phyloP scores from a whole-genome alignment of 345 rosid genomes.

The Citrus hindsii region DNA sequence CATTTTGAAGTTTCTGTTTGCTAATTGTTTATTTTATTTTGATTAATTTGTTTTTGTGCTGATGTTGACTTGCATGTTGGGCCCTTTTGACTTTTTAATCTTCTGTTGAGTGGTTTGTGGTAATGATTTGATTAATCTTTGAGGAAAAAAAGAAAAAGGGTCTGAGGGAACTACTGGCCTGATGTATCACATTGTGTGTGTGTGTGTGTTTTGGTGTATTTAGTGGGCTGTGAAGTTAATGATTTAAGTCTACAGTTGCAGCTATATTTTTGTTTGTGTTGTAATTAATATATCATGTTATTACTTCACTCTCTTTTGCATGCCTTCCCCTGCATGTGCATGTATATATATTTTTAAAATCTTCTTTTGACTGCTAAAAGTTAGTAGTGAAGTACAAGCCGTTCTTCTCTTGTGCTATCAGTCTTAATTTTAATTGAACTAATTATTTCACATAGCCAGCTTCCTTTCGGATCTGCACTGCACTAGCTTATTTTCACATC shows the following conservation, averaged over 20 bases:
- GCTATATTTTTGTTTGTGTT: background rate
- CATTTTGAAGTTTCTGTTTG: background rate
- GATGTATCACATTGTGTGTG: background rate
- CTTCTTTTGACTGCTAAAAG: background rate
- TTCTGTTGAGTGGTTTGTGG: background rate
- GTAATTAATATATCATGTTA: background rate
- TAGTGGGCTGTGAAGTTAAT: background rate
- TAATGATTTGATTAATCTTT: background rate
- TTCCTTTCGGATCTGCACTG: background rate
- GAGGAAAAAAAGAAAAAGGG: background rate
- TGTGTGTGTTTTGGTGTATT: background rate
- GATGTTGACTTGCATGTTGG: background rate
- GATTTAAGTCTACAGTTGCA: background rate
- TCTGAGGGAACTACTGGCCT: background rate
- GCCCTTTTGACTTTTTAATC: background rate
- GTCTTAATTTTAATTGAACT: background rate
- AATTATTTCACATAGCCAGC: too few species aligned
- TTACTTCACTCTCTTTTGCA: background rate
- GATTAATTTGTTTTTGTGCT: background rate
- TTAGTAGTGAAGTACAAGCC: background rate
- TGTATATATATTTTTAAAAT: too few species aligned
- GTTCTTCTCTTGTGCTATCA: background rate
- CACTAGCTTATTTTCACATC: background rate
- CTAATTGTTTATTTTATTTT: conserved; percentile 1
- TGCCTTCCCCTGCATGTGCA: background rate